A percentile compares a stretch with the other conserved stretches of the same genome.
These are phyloP conservation scores for Zygosaccharomyces rouxii DNA, from an alignment of 805 yeast species.

Conservation along the genomic window DNA sequence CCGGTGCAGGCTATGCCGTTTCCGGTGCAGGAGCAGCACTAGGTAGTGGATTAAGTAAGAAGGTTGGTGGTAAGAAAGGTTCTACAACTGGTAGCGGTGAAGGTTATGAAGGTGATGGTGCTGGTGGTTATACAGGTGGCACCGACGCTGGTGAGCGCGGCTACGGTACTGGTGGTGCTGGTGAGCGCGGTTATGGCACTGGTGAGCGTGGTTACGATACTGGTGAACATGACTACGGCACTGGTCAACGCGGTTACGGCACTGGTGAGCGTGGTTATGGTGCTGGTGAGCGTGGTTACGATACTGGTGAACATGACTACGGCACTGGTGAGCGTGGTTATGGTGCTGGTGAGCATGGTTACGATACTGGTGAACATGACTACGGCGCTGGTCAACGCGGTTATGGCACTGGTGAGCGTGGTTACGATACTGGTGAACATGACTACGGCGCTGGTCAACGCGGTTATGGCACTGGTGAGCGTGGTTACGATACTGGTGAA, in stretches of 20 bases:
- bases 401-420: too few relatives aligned
- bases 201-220: too few relatives aligned
- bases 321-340: too few relatives aligned
- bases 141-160: neutral
- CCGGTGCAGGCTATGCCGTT: slow-evolving; percentile 4
- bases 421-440: too few relatives aligned
- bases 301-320: too few relatives aligned
- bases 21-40: slow-evolving; percentile 8
- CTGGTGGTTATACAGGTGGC: neutral
- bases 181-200: too few relatives aligned
- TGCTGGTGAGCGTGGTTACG: too few relatives aligned
- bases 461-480: neutral
- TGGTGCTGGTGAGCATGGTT: neutral
- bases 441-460: too few relatives aligned
- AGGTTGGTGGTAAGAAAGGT: neutral
- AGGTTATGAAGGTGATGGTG: neutral
- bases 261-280: too few relatives aligned
- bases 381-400: neutral
- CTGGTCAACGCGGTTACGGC: neutral
- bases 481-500: neutral
- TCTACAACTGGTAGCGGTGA: neutral
- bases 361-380: neutral
- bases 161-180: neutral
- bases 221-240: too few relatives aligned
- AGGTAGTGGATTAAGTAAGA: neutral